Evolutionary conservation across 192 early-diverging fungal species (phyloP).

Genomic region (Fimicolochytrium jonesii): DNA sequence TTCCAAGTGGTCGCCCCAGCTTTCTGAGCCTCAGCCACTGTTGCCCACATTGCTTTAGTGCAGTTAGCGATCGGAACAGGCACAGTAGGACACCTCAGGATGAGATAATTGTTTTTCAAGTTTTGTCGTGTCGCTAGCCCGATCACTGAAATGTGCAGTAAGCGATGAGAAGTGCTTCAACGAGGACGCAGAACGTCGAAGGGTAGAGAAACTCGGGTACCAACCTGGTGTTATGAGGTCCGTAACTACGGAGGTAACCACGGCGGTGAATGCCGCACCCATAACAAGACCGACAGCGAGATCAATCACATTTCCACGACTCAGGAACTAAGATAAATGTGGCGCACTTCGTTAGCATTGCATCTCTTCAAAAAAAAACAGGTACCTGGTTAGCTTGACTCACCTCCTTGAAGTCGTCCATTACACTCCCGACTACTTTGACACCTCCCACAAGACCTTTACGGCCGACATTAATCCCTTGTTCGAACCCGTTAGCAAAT

Average conservation of each 20-base stretch:
- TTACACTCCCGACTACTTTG: conserved; percentile 44
- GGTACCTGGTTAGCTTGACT: conserved; percentile 50
- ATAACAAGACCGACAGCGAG: conserved; percentile 67
- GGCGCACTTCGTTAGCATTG: background rate
- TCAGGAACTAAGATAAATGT: background rate
- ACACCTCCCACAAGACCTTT: too few relatives aligned
- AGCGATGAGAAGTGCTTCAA: conserved; percentile 55
- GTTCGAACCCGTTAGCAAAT: too few relatives aligned
- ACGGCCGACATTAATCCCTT: too few relatives aligned
- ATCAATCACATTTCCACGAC: conserved; percentile 58
- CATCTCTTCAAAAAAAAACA: background rate
- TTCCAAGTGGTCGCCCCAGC: conserved; percentile 43
- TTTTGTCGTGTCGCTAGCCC: conserved; percentile 46
- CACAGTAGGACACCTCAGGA: conserved; percentile 27
- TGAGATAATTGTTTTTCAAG: conserved; percentile 29
- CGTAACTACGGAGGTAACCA: conserved; percentile 34
- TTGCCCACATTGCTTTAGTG: background rate
- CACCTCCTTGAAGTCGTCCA: conserved; percentile 54
- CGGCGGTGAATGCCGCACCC: conserved; percentile 57
- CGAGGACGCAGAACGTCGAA: too few relatives aligned
- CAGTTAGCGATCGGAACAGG: background rate
- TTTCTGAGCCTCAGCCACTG: conserved; percentile 34
- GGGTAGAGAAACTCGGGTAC: background rate
- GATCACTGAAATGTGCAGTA: too few relatives aligned
- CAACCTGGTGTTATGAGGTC: conserved; percentile 12